Evolutionary conservation across 352 stramenopile genomes (phyloP).

Genomic region (Aphanomyces euteiches): DNA sequence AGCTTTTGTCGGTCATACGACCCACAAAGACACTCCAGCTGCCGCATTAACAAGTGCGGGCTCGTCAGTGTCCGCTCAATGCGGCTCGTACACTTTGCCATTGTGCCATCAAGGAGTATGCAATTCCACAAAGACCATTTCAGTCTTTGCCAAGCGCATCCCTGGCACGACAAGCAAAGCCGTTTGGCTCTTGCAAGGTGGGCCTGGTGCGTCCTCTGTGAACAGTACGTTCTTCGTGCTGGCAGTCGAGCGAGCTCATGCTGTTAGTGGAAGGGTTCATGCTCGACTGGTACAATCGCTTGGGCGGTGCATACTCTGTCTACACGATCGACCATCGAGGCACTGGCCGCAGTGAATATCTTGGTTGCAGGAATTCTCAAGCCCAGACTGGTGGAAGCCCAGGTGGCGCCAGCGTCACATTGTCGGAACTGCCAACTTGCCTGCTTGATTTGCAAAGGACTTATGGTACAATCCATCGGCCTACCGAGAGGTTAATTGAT

Average conservation of each 20-base stretch:
- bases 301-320: constrained; percentile 41
- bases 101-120: constrained; percentile 43
- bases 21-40: not conserved
- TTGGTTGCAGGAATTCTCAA: constrained; percentile 46
- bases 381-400: constrained; percentile 36
- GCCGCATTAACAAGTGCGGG: not conserved
- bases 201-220: constrained; percentile 38
- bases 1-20: not conserved
- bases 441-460: constrained; percentile 37
- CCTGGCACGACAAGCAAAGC: constrained; percentile 28
- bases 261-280: constrained; percentile 40
- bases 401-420: constrained; percentile 27
- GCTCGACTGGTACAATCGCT: constrained; percentile 29
- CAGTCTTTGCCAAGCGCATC: constrained; percentile 48
- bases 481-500: constrained; percentile 38
- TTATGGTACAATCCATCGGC: constrained; percentile 34
- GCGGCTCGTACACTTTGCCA: constrained; percentile 36
- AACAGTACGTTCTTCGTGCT: constrained; percentile 34
- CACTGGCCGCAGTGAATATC: constrained; percentile 40
- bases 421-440: constrained; percentile 38
- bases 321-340: constrained; percentile 57
- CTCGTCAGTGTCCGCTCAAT: constrained; percentile 33
- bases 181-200: constrained; percentile 48
- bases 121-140: constrained; percentile 33
- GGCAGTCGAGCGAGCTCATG: not conserved